Conservation (phyloP, 1,284 basidiomycete species). For the Meira nashicola region DNA sequence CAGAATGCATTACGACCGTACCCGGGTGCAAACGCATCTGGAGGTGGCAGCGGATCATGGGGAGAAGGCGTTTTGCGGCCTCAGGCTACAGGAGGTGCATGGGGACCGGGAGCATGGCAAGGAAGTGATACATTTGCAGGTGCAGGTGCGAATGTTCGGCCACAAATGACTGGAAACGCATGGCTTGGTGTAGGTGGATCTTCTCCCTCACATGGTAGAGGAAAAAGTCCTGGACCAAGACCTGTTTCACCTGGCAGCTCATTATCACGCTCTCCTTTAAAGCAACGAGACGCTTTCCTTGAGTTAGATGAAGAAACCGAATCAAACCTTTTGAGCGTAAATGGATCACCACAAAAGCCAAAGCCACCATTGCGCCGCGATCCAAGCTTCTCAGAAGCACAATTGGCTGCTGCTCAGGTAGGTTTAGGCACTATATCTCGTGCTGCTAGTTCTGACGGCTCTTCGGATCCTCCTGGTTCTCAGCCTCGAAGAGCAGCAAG, state of each 20-base stretch:
- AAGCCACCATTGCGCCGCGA: background rate
- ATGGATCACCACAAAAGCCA: background rate
- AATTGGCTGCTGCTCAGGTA: constrained; percentile 7
- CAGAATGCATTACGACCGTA: constrained; percentile 26
- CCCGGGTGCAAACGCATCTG: constrained; percentile 22
- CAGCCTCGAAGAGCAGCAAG: too few species aligned
- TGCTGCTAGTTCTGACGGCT: background rate
- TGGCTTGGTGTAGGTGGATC: background rate
- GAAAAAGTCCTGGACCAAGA: background rate
- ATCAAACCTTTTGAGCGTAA: background rate
- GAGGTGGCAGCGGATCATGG: constrained; percentile 34
- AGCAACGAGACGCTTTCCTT: constrained; percentile 35
- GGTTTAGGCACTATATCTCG: constrained; percentile 1
- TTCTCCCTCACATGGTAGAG: background rate
- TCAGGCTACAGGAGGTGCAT: constrained; percentile 43
- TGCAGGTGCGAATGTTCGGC: constrained; percentile 19
- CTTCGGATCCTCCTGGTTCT: too few species aligned
- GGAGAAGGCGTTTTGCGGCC: constrained; percentile 39
- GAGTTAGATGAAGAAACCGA: constrained; percentile 34
- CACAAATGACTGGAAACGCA: constrained; percentile 34
- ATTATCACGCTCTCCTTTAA: constrained; percentile 14
- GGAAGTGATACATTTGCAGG: constrained; percentile 18
- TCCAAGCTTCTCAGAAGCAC: constrained; percentile 10
- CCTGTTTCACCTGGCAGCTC: background rate
- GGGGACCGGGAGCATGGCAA: constrained; percentile 31